Conservation (phyloP, 176 grass and related monocot genomes). For the Otatea glauca region DNA sequence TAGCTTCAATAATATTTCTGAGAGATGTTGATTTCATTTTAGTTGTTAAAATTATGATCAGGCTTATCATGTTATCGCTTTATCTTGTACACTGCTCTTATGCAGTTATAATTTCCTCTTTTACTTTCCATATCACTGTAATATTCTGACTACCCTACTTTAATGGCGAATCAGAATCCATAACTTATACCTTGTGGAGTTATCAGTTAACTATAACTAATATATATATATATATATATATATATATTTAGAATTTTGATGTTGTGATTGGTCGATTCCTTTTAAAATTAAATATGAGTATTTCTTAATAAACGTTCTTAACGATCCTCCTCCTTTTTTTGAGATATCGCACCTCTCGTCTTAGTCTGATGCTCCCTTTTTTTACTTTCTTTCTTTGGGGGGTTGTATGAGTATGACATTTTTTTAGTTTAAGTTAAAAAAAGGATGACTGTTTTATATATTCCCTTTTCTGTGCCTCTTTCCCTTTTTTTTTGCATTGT, state of each 20-base stretch:
- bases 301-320: not conserved
- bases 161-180: not conserved
- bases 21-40: slow-evolving; percentile 23
- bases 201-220: not conserved
- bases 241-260: not conserved
- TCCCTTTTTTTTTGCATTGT: not conserved
- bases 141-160: slow-evolving; percentile 2
- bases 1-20: slow-evolving; percentile 40
- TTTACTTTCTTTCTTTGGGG: not conserved
- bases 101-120: slow-evolving; percentile 18
- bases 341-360: not conserved
- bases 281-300: not conserved
- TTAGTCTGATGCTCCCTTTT: not conserved
- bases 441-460: not conserved
- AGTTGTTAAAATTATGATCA: slow-evolving; percentile 23
- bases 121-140: not conserved
- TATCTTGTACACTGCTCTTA: not conserved
- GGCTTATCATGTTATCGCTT: slow-evolving; percentile 25
- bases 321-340: not conserved
- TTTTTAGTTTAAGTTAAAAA: not conserved
- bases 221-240: not conserved
- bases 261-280: not conserved
- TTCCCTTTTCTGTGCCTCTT: not conserved
- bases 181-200: not conserved
- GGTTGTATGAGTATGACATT: not conserved